phyloP scores from a whole-genome alignment of 106 monocot genomes.

The Dioscorea alata region DNA sequence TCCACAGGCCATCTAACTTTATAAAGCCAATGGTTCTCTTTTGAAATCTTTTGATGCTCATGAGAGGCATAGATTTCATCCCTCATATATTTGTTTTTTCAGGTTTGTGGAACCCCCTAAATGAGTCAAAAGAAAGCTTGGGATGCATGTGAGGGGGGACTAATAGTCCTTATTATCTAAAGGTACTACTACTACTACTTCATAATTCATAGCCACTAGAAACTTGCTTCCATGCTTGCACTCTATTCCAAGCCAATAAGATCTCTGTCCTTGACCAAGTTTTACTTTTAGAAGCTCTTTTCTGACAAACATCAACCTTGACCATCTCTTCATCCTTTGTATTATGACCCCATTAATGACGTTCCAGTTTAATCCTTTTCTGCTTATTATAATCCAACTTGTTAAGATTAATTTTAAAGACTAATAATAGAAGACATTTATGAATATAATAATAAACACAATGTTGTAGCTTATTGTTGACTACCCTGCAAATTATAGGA shows the following conservation, averaged over 20 bases:
- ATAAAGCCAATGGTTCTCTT: constrained; percentile 17
- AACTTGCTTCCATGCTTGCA: background rate
- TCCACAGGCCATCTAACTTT: constrained; percentile 26
- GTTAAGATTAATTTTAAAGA: too few relatives aligned
- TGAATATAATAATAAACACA: too few relatives aligned
- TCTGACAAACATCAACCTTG: too few relatives aligned
- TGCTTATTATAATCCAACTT: too few relatives aligned
- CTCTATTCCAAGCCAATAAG: too few relatives aligned
- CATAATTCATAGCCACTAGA: background rate
- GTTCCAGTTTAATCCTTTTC: too few relatives aligned
- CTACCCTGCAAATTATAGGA: too few relatives aligned
- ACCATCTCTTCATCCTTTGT: too few relatives aligned
- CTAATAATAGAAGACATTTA: too few relatives aligned
- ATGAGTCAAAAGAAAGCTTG: constrained; percentile 26
- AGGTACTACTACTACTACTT: background rate
- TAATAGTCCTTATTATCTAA: background rate
- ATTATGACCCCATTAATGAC: too few relatives aligned
- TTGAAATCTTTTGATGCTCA: constrained; percentile 6
- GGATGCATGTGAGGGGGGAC: constrained; percentile 28
- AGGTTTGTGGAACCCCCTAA: constrained; percentile 6
- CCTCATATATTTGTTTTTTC: constrained; percentile 8
- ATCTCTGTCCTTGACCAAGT: constrained; percentile 1
- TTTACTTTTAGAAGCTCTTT: too few relatives aligned
- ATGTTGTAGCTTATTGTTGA: too few relatives aligned
- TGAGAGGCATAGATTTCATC: background rate